These are phyloP conservation scores for Gloeostereum incarnatum DNA, from an alignment of 768 basidiomycete genomes.

Conservation along the genomic window DNA sequence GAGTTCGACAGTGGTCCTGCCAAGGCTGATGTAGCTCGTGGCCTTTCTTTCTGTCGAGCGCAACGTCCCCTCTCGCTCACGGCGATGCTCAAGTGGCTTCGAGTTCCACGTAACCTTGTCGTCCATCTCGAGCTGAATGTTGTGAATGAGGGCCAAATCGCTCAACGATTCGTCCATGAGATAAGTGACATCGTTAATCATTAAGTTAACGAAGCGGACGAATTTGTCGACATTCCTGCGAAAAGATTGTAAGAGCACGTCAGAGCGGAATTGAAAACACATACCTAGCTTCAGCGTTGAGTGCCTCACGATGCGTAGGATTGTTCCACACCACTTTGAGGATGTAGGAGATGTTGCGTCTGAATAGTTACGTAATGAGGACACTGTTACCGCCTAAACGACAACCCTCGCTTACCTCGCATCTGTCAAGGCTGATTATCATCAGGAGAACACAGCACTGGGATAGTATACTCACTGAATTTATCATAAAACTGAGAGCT, in stretches of 20 bases:
- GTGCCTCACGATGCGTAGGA: conserved; percentile 77
- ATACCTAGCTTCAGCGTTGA: conserved; percentile 72
- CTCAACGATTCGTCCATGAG: conserved; percentile 94
- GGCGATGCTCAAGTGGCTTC: conserved; percentile 58
- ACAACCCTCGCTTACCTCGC: conserved; percentile 30
- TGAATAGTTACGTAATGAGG: conserved; percentile 18
- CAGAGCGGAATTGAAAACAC: conserved; percentile 12
- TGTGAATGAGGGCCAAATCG: conserved; percentile 82
- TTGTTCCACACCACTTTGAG: conserved; percentile 91
- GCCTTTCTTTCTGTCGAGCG: conserved; percentile 79
- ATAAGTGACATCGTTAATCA: conserved; percentile 99
- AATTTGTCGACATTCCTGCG: conserved; percentile 84
- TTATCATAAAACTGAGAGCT: conserved; percentile 99
- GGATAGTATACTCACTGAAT: conserved; percentile 88
- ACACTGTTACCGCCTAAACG: not conserved
- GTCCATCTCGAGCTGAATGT: conserved; percentile 79
- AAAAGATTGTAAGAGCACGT: conserved; percentile 3
- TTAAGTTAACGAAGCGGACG: conserved; percentile 90
- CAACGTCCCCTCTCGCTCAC: conserved; percentile 74
- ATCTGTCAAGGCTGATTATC: conserved; percentile 23
- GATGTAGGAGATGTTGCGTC: conserved; percentile 81
- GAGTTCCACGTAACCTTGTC: conserved; percentile 63
- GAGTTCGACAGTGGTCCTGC: conserved; percentile 82
- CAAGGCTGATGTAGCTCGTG: conserved; percentile 78
- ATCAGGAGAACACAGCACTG: conserved; percentile 13